Evolutionary conservation across 176 grass and related monocot genomes (phyloP), one percentile per base, ranked within the genome.

Genomic region (Poa annua): DNA sequence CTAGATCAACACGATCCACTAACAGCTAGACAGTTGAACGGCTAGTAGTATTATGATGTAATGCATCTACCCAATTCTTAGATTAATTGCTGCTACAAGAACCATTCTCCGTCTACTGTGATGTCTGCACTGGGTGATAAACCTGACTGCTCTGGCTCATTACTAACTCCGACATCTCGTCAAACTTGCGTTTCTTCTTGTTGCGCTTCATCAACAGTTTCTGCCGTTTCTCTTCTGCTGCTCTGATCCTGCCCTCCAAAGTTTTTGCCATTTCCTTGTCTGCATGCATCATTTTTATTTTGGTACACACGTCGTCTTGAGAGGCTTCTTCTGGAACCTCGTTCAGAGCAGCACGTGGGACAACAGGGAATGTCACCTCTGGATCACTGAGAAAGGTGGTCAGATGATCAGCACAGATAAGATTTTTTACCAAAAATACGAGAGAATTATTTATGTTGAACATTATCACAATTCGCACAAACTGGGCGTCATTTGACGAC

Each of bases 131-230:
- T 22, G 39, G 26, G 10, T 67, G 32, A 4, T 16, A 24, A 79
- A 85, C 5, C 20, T 70, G 65, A 35, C 42, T 50, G 22, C 54
- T 44, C 9, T 85, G 20, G 20, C 26, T 83, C 61, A 86, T 7
- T 42, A 2, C 41, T 1, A 25, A 2, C 11, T 63, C 76, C 48
- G 55, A 12, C 3, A 86, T 80, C 41, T 86, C 9, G 0, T 79
- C 66, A 21, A 80, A 86, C n/a, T 86, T 86, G 41, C 76, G 84
- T 14, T 86, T 86, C 32, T 36, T 79, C 66, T 86, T 79, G 55
- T 80, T 71, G 56, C 34, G 33, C 39, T 63, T 20, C 9, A 38
- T 6, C 6, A n/a, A 0, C 41, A 80, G 32, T 51, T 72, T 34
- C 44, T 52, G 0, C 5, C 0, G 6, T 14, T 26, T 10, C 9